These are phyloP conservation scores for Ilyonectria robusta DNA, from an alignment of 2,329 filamentous ascomycete species.

Conservation along the genomic window DNA sequence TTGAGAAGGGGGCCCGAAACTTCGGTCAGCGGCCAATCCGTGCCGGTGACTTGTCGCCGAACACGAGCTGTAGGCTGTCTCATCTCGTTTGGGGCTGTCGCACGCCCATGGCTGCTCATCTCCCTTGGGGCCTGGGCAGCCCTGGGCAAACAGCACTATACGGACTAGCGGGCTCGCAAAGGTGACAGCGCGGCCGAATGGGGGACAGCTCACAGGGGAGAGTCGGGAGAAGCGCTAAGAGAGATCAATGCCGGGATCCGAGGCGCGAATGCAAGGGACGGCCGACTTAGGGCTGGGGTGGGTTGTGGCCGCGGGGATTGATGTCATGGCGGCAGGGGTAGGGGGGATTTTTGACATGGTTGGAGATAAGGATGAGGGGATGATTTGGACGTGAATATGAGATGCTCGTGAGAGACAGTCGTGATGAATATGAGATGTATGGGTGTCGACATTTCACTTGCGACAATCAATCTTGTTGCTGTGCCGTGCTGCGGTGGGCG, in stretches of 20 bases:
- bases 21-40: not conserved
- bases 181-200: not conserved
- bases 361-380: slow-evolving; percentile 3
- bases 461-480: not conserved
- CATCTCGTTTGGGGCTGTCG: slow-evolving; percentile 1
- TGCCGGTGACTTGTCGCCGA: not conserved
- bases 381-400: not conserved
- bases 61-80: not conserved
- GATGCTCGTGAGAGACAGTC: slow-evolving; percentile 7
- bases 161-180: not conserved
- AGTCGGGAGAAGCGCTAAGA: not conserved
- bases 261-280: slow-evolving; percentile 11
- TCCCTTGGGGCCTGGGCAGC: slow-evolving; percentile 4
- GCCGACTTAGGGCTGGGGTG: not conserved
- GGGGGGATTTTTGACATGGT: not conserved
- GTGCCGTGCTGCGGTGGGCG: not conserved
- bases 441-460: not conserved
- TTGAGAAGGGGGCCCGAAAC: not conserved
- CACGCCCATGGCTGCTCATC: not conserved
- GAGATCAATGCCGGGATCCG: slow-evolving; percentile 1
- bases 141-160: slow-evolving; percentile 1
- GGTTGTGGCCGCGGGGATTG: not conserved
- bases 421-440: not conserved
- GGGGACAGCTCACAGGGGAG: not conserved
- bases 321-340: not conserved